A percentile compares a stretch with the other conserved stretches of the same genome.
phyloP scores from a whole-genome alignment of 345 rosid genomes.

The Sisymbrium irio region DNA sequence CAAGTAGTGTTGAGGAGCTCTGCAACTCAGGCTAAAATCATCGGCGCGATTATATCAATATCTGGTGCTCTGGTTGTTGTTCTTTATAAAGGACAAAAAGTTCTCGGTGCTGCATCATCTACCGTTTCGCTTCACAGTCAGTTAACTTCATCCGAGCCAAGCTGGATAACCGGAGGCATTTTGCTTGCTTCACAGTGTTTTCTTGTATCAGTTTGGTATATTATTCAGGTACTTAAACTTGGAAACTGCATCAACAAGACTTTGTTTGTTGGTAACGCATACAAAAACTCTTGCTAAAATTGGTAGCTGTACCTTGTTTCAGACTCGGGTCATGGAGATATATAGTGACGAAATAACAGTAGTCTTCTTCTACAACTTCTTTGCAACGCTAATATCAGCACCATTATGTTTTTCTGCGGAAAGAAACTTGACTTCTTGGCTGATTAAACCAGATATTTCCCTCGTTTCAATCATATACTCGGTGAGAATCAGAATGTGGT shows the following conservation, averaged over 20 bases:
- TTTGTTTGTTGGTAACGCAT: not conserved
- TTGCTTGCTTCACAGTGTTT: conserved; percentile 19
- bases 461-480: not conserved
- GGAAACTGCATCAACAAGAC: not conserved
- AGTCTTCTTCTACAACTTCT: conserved; percentile 8
- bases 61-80: conserved; percentile 34
- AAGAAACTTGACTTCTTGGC: not conserved
- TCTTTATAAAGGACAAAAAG: conserved; percentile 24
- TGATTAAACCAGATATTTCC: not conserved
- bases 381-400: not conserved
- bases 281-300: not conserved
- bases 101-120: conserved; percentile 4
- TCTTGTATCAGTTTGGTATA: conserved; percentile 19
- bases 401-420: not conserved
- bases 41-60: conserved; percentile 31
- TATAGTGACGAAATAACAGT: conserved; percentile 4
- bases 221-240: conserved; percentile 26
- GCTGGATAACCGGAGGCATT: conserved; percentile 34
- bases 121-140: conserved; percentile 4
- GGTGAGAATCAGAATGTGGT: not conserved
- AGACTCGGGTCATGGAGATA: not conserved
- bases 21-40: conserved; percentile 30
- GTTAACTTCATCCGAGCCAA: conserved; percentile 4
- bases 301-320: not conserved
- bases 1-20: conserved; percentile 27